Base-by-base conservation (phyloP, 2,329 filamentous ascomycete species). In the Alternaria brassicae region DNA sequence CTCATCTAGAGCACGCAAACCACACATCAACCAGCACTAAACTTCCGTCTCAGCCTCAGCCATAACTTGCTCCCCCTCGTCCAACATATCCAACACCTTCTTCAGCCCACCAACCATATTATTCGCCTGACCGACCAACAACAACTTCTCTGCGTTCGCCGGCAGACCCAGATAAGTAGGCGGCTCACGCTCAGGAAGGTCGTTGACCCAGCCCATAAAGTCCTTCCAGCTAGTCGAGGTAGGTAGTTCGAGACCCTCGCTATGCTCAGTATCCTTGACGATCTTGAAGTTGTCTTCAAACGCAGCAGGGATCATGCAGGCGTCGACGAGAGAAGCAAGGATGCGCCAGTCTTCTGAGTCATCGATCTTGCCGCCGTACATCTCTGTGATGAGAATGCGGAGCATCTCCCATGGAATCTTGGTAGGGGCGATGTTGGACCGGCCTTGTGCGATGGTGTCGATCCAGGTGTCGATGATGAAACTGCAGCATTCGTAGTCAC, bases 331-430 rank as follows among this genome's bases (percentile, higher is more conserved):
- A 57, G 86, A 81, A 44, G 85, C 83, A 15, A 99, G 86, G 42
- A 89, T 85, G 51, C 82, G 81, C 78, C 95, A 97, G 79, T 99
- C 95, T 40, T 82, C 89, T 65, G 93, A 90, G 73, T 97, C 88
- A 75, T 99, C 95, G 69, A 99, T 93, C 83, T 99, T 99, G 78
- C 95, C 95, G 65, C 95, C 95, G 74, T 99, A 99, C 63, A 93
- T 98, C 80, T 98, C 94, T 1, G 90, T 91, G 58, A 99, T 86
- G 15, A 99, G 86, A 54, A 90, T 93, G 61, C 92, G 89, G 63
- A 99, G 89, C 87, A 99, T 93, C 57, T 96, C 90, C 95, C 95
- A 99, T 1, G 95, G 96, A 19, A 99, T 91, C 74, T 96, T 97
- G 72, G 91, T 87, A 4, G 95, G 95, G 2, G 93, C 92, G 68